Conservation (phyloP, 2,329 filamentous ascomycete genomes). For the Fusarium lateritium region DNA sequence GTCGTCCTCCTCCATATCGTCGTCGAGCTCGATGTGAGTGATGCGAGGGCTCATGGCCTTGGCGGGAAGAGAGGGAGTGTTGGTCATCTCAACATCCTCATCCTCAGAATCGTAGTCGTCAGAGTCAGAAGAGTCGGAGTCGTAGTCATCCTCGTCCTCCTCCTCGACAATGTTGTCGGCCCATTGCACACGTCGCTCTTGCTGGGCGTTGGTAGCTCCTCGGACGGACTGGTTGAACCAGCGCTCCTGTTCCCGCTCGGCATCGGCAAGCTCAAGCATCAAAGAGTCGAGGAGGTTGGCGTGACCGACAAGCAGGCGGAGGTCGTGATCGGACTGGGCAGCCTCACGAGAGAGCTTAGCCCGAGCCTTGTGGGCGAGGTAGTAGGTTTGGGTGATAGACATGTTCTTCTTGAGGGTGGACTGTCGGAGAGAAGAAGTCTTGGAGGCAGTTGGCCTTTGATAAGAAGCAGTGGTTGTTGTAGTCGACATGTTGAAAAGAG, state of each 20-base stretch:
- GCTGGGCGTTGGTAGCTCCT: constrained; percentile 73
- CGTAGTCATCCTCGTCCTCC: constrained; percentile 79
- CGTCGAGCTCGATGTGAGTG: constrained; percentile 58
- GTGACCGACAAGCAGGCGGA: constrained; percentile 94
- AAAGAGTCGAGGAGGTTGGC: constrained; percentile 97
- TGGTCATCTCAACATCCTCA: constrained; percentile 71
- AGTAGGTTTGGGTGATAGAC: constrained; percentile 99
- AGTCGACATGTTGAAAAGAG: constrained; percentile 51
- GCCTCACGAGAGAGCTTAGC: constrained; percentile 96
- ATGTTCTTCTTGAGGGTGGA: constrained; percentile 80
- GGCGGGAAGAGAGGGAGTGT: constrained; percentile 60
- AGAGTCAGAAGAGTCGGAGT: constrained; percentile 72
- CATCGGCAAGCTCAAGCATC: constrained; percentile 92
- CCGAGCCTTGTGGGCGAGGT: constrained; percentile 95
- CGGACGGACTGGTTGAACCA: constrained; percentile 98
- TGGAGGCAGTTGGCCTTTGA: constrained; percentile 48
- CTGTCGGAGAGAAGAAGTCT: constrained; percentile 51
- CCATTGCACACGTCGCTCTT: constrained; percentile 86
- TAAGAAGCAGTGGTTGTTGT: constrained; percentile 45
- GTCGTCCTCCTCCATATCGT: constrained; percentile 65
- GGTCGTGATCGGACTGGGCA: constrained; percentile 91
- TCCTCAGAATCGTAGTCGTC: constrained; percentile 67
- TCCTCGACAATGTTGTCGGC: constrained; percentile 82
- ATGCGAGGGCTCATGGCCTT: constrained; percentile 56
- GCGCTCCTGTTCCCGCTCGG: constrained; percentile 93